Evolutionary conservation across 2,329 filamentous ascomycete genomes (phyloP), one percentile per base, ranked within the genome.

Genomic region (Talaromyces sp.): DNA sequence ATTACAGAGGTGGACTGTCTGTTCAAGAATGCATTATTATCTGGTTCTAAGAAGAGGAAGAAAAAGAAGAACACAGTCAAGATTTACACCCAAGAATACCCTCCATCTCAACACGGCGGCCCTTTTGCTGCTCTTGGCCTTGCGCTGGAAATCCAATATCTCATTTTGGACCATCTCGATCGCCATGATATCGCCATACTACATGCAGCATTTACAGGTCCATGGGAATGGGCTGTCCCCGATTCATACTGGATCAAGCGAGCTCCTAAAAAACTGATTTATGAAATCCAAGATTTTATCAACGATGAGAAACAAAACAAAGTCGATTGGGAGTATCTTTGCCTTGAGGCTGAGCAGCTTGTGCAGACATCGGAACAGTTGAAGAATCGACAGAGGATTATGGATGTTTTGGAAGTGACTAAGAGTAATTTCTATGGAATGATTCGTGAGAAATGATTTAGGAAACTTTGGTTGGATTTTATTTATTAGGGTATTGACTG

Each of bases 121-220:
- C 53, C 53, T 38, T 38, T 38, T 55, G 27, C 17, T 55, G 24
- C 8, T 38, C 21, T 41, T 26, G 53, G 35, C 53, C 53, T 55
- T 14, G 27, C 53, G 53, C 53, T 55, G 24, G 53, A 55, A 35
- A 55, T 55, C 29, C 53, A 55, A 17, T 55, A 55, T 55, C 53
- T 55, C 29, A 55, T 55, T 55, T 26, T 55, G 53, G 53, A 55
- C 32, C 21, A 41, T 19, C 53, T 55, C 12, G 53, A 55, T 14
- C 35, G 17, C 31, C 19, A 26, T 14, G 53, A 38, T n/a, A 9
- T 55, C 12, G 29, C 53, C 32, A 41, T 55, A 10, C 21, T 55
- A 41, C 53, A 41, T n/a, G 29, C 53, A 19, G 31, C 53, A 4
- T 55, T 54, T 35, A 12, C 24, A 8, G 52, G 52, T 29, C 7